Percentiles rank a stretch among this genome's conserved stretches.
phyloP scores from a whole-genome alignment of 106 monocot genomes.

The Dendrobium huoshanense region DNA sequence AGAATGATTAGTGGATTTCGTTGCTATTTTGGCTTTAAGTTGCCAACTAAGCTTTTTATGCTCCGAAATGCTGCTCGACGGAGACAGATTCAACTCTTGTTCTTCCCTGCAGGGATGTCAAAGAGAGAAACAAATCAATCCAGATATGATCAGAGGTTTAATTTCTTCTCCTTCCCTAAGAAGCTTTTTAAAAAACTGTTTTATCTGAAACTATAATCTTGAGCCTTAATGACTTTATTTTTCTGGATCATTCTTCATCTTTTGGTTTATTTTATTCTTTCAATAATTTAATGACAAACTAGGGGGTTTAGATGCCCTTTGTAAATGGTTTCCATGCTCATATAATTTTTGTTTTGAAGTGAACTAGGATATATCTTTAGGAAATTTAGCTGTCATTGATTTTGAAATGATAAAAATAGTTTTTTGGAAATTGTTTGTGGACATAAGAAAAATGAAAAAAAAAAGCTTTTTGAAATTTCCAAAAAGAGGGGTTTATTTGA shows the following conservation, averaged over 20 bases:
- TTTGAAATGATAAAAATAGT: not conserved
- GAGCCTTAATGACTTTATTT: not conserved
- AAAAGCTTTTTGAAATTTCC: not conserved
- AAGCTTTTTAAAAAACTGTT: not conserved
- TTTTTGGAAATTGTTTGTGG: not conserved
- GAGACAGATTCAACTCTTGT: conserved; percentile 30
- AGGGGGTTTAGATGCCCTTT: not conserved
- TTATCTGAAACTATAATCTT: not conserved
- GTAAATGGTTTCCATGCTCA: not conserved
- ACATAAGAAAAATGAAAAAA: not conserved
- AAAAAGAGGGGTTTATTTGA: not conserved
- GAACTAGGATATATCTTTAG: not conserved
- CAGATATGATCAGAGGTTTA: conserved; percentile 46
- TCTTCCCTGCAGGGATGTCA: conserved; percentile 60
- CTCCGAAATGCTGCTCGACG: conserved; percentile 48
- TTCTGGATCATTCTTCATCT: not conserved
- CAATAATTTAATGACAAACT: not conserved
- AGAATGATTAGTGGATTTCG: conserved; percentile 26
- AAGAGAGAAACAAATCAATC: conserved; percentile 66
- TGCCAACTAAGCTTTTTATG: conserved; percentile 28
- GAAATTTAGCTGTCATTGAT: not conserved
- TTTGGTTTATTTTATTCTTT: not conserved
- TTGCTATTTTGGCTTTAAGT: conserved; percentile 16
- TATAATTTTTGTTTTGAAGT: not conserved
- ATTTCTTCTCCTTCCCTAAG: not conserved